These are phyloP conservation scores for Colletotrichum destructivum DNA, from an alignment of 2,329 filamentous ascomycete genomes.

Conservation along the genomic window DNA sequence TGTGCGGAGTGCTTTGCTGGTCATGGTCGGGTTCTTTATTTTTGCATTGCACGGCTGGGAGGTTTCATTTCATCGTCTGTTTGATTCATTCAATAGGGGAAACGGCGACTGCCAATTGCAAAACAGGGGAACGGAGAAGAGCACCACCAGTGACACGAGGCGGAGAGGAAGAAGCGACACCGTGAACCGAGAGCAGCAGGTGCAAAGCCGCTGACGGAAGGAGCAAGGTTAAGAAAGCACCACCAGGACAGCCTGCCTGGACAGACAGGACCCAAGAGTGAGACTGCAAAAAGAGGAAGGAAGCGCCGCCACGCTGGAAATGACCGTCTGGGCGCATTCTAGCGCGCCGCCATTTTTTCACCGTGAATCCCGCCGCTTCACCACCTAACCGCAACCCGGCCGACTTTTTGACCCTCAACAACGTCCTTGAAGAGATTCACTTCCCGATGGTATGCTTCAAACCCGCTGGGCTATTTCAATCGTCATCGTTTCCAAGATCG, in stretches of 20 bases:
- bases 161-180: neutral
- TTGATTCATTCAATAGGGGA: neutral
- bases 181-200: conserved; percentile 1
- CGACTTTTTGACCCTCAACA: neutral
- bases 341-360: neutral
- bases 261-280: neutral
- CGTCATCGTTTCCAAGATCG: neutral
- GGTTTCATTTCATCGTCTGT: neutral
- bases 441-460: neutral
- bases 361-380: neutral
- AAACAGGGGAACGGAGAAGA: neutral
- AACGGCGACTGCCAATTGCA: neutral
- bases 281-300: conserved; percentile 7
- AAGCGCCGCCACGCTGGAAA: conserved; percentile 18
- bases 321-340: conserved; percentile 28
- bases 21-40: neutral
- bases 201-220: conserved; percentile 14
- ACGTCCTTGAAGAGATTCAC: neutral
- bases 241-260: too few relatives aligned
- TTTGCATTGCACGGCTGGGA: neutral
- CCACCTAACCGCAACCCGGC: conserved; percentile 11
- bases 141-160: neutral
- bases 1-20: too few relatives aligned
- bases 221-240: neutral
- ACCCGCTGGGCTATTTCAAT: too few relatives aligned